phyloP scores from a whole-genome alignment of 306 rosid genomes.

The Dicorynia guianensis region DNA sequence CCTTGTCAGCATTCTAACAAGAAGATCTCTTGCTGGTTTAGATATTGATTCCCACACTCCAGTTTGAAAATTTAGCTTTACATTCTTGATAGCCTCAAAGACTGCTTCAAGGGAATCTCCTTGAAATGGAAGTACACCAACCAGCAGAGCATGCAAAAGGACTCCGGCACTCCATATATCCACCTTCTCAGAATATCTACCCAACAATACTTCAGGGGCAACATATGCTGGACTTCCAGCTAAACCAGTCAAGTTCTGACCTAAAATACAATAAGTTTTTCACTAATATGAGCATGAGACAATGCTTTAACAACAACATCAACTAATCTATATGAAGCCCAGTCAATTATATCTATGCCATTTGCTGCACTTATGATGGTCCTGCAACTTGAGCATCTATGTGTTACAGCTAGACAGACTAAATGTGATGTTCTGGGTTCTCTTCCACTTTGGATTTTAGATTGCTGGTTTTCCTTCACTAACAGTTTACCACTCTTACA shows the following conservation, averaged over 20 bases:
- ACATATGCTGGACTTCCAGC: constrained; percentile 89
- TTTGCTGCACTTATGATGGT: not conserved
- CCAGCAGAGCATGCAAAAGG: constrained; percentile 70
- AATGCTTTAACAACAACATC: constrained; percentile 23
- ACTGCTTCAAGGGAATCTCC: constrained; percentile 68
- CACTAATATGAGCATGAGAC: constrained; percentile 25
- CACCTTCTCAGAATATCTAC: constrained; percentile 73
- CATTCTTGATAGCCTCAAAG: constrained; percentile 66
- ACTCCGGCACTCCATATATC: constrained; percentile 89
- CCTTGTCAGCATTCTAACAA: constrained; percentile 71
- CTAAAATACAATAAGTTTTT: constrained; percentile 41
- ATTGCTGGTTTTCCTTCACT: too few species aligned
- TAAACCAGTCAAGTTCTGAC: constrained; percentile 75
- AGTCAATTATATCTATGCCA: not conserved
- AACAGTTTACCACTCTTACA: too few species aligned
- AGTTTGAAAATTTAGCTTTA: constrained; percentile 57
- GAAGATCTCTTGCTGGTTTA: constrained; percentile 61
- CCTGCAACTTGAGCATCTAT: too few species aligned
- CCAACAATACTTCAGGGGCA: constrained; percentile 75
- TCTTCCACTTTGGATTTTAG: too few species aligned
- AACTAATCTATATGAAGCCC: not conserved
- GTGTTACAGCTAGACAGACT: too few species aligned
- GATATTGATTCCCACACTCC: constrained; percentile 65
- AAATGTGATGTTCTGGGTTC: too few species aligned
- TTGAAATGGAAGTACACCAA: constrained; percentile 73